Percentiles rank a stretch among this genome's conserved stretches.
phyloP scores from a whole-genome alignment of 192 early-diverging fungal genomes.

The Coemansia sp. region DNA sequence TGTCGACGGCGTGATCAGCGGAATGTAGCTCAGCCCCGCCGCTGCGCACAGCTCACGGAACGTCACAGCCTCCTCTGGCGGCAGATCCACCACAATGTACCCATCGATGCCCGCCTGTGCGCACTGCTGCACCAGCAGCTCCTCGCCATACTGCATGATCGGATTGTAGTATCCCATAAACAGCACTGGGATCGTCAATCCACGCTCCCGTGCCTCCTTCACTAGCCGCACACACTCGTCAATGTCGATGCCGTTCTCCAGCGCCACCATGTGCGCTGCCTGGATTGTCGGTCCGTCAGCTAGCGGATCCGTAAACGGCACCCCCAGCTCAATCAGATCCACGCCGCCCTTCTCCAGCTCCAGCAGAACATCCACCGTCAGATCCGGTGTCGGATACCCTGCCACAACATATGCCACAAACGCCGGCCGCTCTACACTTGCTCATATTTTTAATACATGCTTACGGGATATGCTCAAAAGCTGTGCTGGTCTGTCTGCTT shows the following conservation, averaged over 20 bases:
- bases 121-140: slow-evolving; percentile 81
- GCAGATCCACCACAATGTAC: slow-evolving; percentile 96
- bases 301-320: slow-evolving; percentile 97
- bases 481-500: background rate
- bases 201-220: slow-evolving; percentile 72
- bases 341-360: slow-evolving; percentile 87
- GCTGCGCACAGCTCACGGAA: slow-evolving; percentile 79
- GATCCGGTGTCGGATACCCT: slow-evolving; percentile 79
- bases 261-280: slow-evolving; percentile 75
- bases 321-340: slow-evolving; percentile 94
- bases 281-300: slow-evolving; percentile 98
- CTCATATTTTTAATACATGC: background rate
- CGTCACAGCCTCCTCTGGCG: slow-evolving; percentile 89
- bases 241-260: slow-evolving; percentile 78
- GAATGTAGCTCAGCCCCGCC: slow-evolving; percentile 80
- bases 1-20: slow-evolving; percentile 92
- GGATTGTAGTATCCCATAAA: slow-evolving; percentile 99
- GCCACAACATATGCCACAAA: slow-evolving; percentile 95
- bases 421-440: slow-evolving; percentile 59
- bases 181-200: slow-evolving; percentile 86
- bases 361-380: slow-evolving; percentile 85
- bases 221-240: slow-evolving; percentile 79
- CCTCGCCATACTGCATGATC: slow-evolving; percentile 91
- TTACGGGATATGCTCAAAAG: background rate
- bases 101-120: slow-evolving; percentile 85